Conservation (phyloP, 495 filamentous ascomycete species). For the Aspergillus saccharolyticus region DNA sequence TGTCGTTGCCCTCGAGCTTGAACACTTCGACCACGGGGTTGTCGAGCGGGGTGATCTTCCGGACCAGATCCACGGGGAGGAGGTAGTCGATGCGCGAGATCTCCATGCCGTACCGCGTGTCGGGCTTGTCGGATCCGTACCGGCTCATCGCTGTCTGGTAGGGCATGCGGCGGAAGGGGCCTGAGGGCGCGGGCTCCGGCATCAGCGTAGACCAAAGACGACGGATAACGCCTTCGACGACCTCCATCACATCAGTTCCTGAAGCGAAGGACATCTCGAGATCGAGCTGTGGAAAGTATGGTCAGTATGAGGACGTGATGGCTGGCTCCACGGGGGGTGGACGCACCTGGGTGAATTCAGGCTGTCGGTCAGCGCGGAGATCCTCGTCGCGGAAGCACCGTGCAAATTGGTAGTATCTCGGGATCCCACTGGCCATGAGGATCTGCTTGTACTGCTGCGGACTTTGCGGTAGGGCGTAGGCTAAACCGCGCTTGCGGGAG, state of each 20-base stretch:
- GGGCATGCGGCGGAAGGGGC: conserved; percentile 54
- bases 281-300: conserved; percentile 58
- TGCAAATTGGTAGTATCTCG: conserved; percentile 85
- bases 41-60: conserved; percentile 61
- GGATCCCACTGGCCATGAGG: conserved; percentile 84
- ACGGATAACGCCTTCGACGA: conserved; percentile 61
- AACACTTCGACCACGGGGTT: conserved; percentile 66
- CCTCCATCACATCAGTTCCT: conserved; percentile 66
- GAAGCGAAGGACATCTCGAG: conserved; percentile 83
- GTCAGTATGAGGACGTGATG: conserved; percentile 2
- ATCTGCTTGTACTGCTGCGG: conserved; percentile 99
- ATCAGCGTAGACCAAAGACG: conserved; percentile 49
- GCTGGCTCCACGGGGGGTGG: too few relatives aligned
- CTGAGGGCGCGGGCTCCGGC: conserved; percentile 33
- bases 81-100: conserved; percentile 59
- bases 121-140: conserved; percentile 91
- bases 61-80: conserved; percentile 60
- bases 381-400: conserved; percentile 96
- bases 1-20: conserved; percentile 48
- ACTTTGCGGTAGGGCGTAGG: conserved; percentile 91
- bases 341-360: conserved; percentile 88
- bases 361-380: conserved; percentile 85
- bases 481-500: conserved; percentile 64
- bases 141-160: conserved; percentile 75
- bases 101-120: conserved; percentile 61